Percentiles rank a stretch among this genome's conserved stretches.
These are phyloP conservation scores for Tetraselmis striata DNA, from an alignment of 139 green algal genomes.

Conservation along the genomic window DNA sequence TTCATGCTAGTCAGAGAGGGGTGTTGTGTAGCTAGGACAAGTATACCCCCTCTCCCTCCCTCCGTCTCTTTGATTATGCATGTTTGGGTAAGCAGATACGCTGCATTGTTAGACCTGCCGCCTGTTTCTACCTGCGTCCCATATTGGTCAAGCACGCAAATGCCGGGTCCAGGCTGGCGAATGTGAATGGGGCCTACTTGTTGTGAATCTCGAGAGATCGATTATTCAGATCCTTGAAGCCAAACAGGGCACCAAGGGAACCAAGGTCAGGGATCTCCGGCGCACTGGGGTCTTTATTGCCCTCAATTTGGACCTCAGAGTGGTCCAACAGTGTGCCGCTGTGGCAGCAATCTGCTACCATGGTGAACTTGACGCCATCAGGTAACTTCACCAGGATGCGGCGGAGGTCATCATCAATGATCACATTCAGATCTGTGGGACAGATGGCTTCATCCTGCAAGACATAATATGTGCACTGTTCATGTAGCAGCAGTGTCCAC, in stretches of 20 bases:
- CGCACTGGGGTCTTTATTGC: not conserved
- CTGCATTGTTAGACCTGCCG: no score
- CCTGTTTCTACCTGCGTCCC: no score
- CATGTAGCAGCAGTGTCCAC: no score
- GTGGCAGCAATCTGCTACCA: conserved; percentile 31
- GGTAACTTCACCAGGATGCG: conserved; percentile 15
- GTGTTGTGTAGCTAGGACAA: no score
- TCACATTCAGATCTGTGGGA: not conserved
- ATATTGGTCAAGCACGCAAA: no score
- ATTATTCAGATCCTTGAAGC: not conserved
- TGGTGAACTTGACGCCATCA: conserved; percentile 21
- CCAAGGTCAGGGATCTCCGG: not conserved
- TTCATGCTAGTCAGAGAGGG: no score
- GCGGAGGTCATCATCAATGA: conserved; percentile 28
- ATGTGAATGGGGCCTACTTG: no score
- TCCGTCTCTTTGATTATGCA: no score
- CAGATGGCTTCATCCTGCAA: not conserved
- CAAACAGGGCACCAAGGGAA: not conserved
- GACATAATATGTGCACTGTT: no score
- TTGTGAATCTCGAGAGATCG: not conserved
- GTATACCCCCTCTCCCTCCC: no score
- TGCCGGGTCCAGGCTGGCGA: no score
- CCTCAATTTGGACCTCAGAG: conserved; percentile 14
- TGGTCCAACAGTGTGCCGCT: conserved; percentile 21
- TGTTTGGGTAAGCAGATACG: no score